phyloP scores from a whole-genome alignment of 83 land plant genomes.

The Isoetes engelmannii region DNA sequence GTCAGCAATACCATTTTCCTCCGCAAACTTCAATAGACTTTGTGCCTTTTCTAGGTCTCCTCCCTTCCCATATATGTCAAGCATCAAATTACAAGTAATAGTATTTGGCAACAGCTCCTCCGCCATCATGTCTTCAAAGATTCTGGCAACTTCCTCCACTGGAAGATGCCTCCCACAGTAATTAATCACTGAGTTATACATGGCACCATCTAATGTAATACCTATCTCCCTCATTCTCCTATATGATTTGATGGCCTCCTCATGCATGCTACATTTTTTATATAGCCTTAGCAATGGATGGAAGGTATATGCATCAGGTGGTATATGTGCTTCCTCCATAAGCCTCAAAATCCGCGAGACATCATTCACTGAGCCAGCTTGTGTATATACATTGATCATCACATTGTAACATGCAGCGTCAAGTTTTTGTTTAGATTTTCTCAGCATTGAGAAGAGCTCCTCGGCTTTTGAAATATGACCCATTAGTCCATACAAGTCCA shows the following conservation, averaged over 20 bases:
- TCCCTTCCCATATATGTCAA: slow-evolving; percentile 67
- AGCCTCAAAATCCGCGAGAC: slow-evolving; percentile 48
- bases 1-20: slow-evolving; percentile 50
- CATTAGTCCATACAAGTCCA: slow-evolving; percentile 59
- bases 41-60: slow-evolving; percentile 56
- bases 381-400: slow-evolving; percentile 64
- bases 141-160: slow-evolving; percentile 56
- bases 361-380: slow-evolving; percentile 45
- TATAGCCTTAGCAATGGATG: slow-evolving; percentile 70
- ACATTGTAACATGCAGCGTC: slow-evolving; percentile 65
- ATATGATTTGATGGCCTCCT: slow-evolving; percentile 51
- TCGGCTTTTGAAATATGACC: slow-evolving; percentile 47
- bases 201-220: slow-evolving; percentile 53
- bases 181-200: slow-evolving; percentile 77
- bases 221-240: slow-evolving; percentile 44
- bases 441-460: slow-evolving; percentile 41
- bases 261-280: slow-evolving; percentile 44
- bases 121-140: slow-evolving; percentile 70
- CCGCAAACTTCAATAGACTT: slow-evolving; percentile 53
- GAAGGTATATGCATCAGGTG: slow-evolving; percentile 58
- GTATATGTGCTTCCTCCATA: slow-evolving; percentile 47
- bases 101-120: slow-evolving; percentile 47
- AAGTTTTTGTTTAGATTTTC: slow-evolving; percentile 29
- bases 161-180: slow-evolving; percentile 76
- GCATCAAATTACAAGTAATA: slow-evolving; percentile 64